These are phyloP conservation scores for Fallopia convolvulus DNA, from an alignment of 148 eudicot species.

Conservation along the genomic window DNA sequence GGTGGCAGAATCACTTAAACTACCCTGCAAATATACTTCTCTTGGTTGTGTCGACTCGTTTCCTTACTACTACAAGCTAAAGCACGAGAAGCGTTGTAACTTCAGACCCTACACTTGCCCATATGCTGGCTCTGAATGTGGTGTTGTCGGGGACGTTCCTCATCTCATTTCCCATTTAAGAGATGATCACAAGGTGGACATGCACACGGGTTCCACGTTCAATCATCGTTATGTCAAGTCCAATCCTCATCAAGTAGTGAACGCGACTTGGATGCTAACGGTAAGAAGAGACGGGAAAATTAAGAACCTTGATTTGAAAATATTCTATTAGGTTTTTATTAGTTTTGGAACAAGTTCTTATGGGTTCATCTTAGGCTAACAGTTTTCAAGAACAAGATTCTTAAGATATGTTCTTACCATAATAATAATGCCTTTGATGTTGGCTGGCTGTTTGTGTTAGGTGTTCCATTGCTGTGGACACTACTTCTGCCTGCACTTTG, in stretches of 20 bases:
- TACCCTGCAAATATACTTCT: constrained; percentile 42
- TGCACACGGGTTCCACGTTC: constrained; percentile 55
- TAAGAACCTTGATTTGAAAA: too few relatives aligned
- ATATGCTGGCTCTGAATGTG: constrained; percentile 58
- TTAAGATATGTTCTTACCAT: background rate
- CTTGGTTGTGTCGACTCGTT: constrained; percentile 42
- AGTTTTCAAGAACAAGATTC: too few relatives aligned
- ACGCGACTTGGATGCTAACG: constrained; percentile 64
- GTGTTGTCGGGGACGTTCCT: constrained; percentile 37
- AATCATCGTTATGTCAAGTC: constrained; percentile 60
- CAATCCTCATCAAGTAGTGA: constrained; percentile 51
- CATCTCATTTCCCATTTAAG: constrained; percentile 41
- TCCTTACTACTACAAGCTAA: constrained; percentile 40
- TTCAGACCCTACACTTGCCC: constrained; percentile 52
- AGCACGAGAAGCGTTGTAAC: constrained; percentile 41
- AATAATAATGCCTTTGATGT: background rate
- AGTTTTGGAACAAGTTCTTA: too few relatives aligned
- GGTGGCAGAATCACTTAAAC: constrained; percentile 48
- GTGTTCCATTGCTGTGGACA: constrained; percentile 51
- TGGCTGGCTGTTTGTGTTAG: constrained; percentile 16
- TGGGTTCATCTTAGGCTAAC: background rate
- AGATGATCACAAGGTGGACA: constrained; percentile 50
- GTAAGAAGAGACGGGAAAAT: constrained; percentile 24
- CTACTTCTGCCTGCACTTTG: constrained; percentile 37
- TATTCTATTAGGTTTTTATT: too few relatives aligned